A percentile compares a stretch with the other conserved stretches of the same genome.
Conservation (phyloP, 495 filamentous ascomycete genomes). For the Hyaloscypha variabilis region DNA sequence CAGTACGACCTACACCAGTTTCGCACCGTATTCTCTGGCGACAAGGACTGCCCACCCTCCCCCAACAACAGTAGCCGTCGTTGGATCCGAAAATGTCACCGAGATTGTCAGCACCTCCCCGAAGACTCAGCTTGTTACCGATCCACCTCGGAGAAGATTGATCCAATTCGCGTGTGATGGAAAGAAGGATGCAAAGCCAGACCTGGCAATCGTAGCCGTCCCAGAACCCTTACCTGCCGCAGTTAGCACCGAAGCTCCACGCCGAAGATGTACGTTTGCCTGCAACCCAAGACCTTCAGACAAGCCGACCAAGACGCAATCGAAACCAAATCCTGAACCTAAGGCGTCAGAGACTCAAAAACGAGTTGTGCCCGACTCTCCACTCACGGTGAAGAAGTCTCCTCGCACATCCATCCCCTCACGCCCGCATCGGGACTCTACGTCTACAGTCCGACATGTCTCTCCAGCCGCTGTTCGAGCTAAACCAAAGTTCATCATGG, state of each 20-base stretch:
- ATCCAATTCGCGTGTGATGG: constrained; percentile 87
- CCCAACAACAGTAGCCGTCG: not conserved
- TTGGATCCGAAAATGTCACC: not conserved
- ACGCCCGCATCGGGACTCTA: constrained; percentile 53
- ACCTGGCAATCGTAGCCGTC: constrained; percentile 21
- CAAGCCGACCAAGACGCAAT: constrained; percentile 19
- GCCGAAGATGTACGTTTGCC: constrained; percentile 42
- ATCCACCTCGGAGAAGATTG: constrained; percentile 67
- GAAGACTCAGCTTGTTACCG: constrained; percentile 34
- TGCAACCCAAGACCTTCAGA: constrained; percentile 36
- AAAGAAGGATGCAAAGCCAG: constrained; percentile 23
- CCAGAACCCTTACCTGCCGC: not conserved
- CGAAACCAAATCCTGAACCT: not conserved
- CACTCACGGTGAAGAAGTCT: constrained; percentile 41
- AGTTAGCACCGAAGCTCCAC: constrained; percentile 12
- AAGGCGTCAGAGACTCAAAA: constrained; percentile 15
- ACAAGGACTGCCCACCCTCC: constrained; percentile 8
- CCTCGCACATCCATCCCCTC: constrained; percentile 36
- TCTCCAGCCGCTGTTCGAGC: constrained; percentile 36
- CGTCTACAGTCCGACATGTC: constrained; percentile 34
- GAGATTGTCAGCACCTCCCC: constrained; percentile 16
- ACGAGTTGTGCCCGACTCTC: constrained; percentile 31
- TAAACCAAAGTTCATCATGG: constrained; percentile 47
- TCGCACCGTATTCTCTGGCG: constrained; percentile 28
- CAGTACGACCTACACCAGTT: constrained; percentile 31